phyloP scores from a whole-genome alignment of 495 filamentous ascomycete genomes.

The Penicillium egyptiacum region DNA sequence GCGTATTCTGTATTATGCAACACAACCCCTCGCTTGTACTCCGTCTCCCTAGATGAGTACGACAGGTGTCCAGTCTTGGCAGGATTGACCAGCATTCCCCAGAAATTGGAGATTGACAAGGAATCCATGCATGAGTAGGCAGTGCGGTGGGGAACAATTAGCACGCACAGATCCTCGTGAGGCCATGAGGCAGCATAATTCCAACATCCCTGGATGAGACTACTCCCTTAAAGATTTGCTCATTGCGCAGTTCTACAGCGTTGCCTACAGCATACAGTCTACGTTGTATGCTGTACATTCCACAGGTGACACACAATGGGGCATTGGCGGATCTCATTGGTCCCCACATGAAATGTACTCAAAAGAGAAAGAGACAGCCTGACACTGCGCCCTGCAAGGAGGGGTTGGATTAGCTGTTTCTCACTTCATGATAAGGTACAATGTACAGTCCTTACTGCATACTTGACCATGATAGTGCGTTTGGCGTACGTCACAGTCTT shows the following conservation, averaged over 20 bases:
- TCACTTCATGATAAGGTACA: not conserved
- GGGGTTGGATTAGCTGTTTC: not conserved
- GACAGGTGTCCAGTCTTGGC: conserved; percentile 6
- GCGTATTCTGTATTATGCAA: not conserved
- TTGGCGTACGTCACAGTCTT: conserved; percentile 2
- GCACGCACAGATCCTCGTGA: not conserved
- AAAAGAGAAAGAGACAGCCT: not conserved
- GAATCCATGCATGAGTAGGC: not conserved
- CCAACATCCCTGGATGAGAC: not conserved
- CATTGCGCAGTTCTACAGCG: not conserved
- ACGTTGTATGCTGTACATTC: not conserved
- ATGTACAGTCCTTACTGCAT: not conserved
- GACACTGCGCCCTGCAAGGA: conserved; percentile 8
- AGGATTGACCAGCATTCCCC: conserved; percentile 6
- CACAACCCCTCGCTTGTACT: conserved; percentile 1
- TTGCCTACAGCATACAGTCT: not conserved
- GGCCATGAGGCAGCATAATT: conserved; percentile 6
- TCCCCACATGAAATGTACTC: conserved; percentile 4
- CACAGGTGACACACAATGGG: not conserved
- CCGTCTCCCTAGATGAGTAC: not conserved
- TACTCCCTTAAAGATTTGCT: not conserved
- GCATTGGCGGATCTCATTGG: not conserved
- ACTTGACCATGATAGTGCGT: not conserved
- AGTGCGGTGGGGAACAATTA: not conserved
- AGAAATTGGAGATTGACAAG: conserved; percentile 1